phyloP scores from a whole-genome alignment of 257 asterid genomes.

The Jaltomata sinuosa region DNA sequence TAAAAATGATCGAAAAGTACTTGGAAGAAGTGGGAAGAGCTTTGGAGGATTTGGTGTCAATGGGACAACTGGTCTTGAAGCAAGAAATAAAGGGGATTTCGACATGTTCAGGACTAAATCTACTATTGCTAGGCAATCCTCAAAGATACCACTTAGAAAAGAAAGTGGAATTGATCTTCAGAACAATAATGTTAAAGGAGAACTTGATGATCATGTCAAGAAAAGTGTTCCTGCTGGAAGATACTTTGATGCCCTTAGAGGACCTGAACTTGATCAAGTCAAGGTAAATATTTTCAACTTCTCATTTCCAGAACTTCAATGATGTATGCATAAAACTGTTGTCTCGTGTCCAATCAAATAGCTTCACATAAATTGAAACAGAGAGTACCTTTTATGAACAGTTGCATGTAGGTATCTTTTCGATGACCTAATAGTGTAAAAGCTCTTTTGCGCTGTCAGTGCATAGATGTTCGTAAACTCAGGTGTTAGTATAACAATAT shows the following conservation, averaged over 20 bases:
- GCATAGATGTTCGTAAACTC: neutral
- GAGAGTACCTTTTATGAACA: neutral
- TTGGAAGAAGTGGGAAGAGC: slow-evolving; percentile 70
- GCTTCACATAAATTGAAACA: too few relatives aligned
- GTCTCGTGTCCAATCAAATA: too few relatives aligned
- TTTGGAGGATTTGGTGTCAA: slow-evolving; percentile 56
- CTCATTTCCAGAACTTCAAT: neutral
- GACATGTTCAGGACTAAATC: slow-evolving; percentile 61
- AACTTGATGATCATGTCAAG: slow-evolving; percentile 23
- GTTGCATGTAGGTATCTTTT: neutral
- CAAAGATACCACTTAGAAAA: slow-evolving; percentile 39
- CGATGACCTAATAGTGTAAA: neutral
- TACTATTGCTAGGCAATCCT: slow-evolving; percentile 43
- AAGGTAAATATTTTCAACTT: slow-evolving; percentile 37
- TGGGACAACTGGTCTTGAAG: slow-evolving; percentile 18
- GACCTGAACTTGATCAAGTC: slow-evolving; percentile 92
- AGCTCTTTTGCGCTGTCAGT: neutral
- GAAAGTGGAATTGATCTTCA: slow-evolving; percentile 41
- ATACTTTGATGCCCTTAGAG: slow-evolving; percentile 91
- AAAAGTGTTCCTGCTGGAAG: slow-evolving; percentile 93
- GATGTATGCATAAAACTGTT: neutral
- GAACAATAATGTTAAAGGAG: slow-evolving; percentile 16
- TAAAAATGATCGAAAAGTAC: slow-evolving; percentile 20
- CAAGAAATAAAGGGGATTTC: slow-evolving; percentile 53
- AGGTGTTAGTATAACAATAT: neutral